Conservation (phyloP, 148 eudicot species). For the Agrostemma githago region DNA sequence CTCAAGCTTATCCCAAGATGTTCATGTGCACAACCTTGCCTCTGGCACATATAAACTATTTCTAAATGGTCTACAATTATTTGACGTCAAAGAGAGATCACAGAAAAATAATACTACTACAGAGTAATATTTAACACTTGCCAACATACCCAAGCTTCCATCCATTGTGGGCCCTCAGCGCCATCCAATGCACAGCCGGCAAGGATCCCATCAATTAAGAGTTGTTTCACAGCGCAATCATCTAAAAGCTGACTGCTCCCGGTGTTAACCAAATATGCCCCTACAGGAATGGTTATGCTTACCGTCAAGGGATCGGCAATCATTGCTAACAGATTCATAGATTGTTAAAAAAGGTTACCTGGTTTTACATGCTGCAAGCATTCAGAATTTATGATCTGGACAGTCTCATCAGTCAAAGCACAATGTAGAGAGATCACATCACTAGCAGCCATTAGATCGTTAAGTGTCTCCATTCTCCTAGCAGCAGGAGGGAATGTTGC, state of each 20-base stretch:
- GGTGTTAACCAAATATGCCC: conserved; percentile 90
- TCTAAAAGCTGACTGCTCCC: conserved; percentile 98
- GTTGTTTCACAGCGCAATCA: conserved; percentile 98
- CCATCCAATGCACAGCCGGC: conserved; percentile 99
- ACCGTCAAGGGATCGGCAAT: conserved; percentile 6
- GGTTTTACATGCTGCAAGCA: conserved; percentile 90
- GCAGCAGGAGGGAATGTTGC: conserved; percentile 82
- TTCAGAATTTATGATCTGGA: conserved; percentile 86
- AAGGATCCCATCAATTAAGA: conserved; percentile 84
- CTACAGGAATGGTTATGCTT: conserved; percentile 32
- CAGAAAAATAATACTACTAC: background rate
- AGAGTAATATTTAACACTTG: conserved; percentile 9
- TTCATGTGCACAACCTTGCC: too few species aligned
- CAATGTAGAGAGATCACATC: conserved; percentile 94
- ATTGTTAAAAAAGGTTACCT: conserved; percentile 38
- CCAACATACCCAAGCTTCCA: conserved; percentile 99
- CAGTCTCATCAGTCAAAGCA: conserved; percentile 80
- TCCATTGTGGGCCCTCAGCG: conserved; percentile 99
- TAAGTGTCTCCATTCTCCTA: conserved; percentile 97
- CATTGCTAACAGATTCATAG: background rate
- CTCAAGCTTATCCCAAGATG: background rate
- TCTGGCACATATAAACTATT: too few species aligned
- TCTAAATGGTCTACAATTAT: background rate
- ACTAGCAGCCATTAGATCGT: conserved; percentile 95
- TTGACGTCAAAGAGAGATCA: background rate